phyloP scores from a whole-genome alignment of 2,329 filamentous ascomycete genomes.

The Trichophyton mentagrophytes region DNA sequence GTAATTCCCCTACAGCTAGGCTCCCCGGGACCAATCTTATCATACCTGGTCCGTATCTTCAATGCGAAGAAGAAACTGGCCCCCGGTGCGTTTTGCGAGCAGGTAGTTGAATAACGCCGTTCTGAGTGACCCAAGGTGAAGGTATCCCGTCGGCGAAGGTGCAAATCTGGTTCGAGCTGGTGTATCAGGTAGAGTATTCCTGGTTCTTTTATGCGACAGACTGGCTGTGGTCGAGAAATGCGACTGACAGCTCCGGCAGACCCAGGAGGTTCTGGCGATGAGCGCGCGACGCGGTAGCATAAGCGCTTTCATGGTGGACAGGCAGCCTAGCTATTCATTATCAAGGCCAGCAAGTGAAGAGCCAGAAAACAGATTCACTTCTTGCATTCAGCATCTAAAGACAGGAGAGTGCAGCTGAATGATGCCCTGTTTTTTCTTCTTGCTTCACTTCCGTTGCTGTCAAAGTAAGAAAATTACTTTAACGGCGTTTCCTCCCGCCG shows the following conservation, averaged over 20 bases:
- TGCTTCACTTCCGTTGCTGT: neutral
- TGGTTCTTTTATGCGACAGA: slow-evolving; percentile 19
- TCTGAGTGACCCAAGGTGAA: slow-evolving; percentile 81
- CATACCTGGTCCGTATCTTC: slow-evolving; percentile 87
- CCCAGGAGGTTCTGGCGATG: slow-evolving; percentile 22
- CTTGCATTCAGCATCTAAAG: neutral
- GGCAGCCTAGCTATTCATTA: neutral
- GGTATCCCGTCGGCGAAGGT: slow-evolving; percentile 84
- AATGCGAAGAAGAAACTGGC: slow-evolving; percentile 79
- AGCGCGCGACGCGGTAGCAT: neutral
- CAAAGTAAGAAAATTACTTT: neutral
- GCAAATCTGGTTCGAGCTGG: slow-evolving; percentile 78
- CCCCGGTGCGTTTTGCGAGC: slow-evolving; percentile 72
- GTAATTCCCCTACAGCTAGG: neutral
- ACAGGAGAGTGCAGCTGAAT: neutral
- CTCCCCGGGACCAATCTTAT: neutral
- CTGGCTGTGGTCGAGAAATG: slow-evolving; percentile 21
- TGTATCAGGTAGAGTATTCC: slow-evolving; percentile 31
- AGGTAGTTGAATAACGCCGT: slow-evolving; percentile 95
- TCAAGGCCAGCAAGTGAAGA: neutral
- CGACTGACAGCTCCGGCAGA: slow-evolving; percentile 25
- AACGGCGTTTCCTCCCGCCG: neutral
- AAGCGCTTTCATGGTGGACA: neutral
- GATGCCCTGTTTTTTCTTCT: neutral
- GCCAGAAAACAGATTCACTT: neutral